These are phyloP conservation scores for Peronospora destructor DNA, from an alignment of 352 stramenopile genomes.

Conservation along the genomic window DNA sequence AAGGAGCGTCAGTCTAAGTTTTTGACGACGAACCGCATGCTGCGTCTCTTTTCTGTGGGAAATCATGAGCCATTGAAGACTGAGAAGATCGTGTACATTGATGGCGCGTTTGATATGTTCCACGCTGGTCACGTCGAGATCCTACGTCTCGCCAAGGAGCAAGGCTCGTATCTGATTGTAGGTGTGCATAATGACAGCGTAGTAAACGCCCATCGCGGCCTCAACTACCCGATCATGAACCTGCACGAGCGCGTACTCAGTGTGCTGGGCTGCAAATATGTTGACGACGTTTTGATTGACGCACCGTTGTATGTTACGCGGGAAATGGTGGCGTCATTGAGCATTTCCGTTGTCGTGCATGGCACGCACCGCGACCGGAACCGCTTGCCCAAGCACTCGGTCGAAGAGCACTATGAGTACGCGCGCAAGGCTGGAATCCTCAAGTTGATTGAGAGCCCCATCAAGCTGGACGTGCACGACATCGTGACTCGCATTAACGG, in stretches of 20 bases:
- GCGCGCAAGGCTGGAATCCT: conserved; percentile 81
- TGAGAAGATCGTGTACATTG: conserved; percentile 96
- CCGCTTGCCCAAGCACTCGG: conserved; percentile 46
- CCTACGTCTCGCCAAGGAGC: conserved; percentile 88
- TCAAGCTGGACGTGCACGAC: conserved; percentile 75
- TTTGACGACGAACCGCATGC: conserved; percentile 93
- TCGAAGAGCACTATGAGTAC: conserved; percentile 76
- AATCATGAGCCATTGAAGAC: conserved; percentile 83
- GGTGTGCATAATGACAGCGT: conserved; percentile 93
- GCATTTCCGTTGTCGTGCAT: conserved; percentile 79
- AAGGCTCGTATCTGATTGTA: conserved; percentile 95
- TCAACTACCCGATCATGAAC: conserved; percentile 97
- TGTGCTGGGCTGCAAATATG: conserved; percentile 93
- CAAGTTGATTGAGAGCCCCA: conserved; percentile 63
- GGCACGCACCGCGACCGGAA: conserved; percentile 81
- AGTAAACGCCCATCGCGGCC: conserved; percentile 83
- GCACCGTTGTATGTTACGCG: conserved; percentile 92
- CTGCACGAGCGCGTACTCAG: conserved; percentile 95
- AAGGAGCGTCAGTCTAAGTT: conserved; percentile 89
- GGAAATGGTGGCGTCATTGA: conserved; percentile 93
- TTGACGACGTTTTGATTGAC: conserved; percentile 98
- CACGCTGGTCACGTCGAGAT: conserved; percentile 96
- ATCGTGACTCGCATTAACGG: conserved; percentile 87
- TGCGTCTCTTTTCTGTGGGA: conserved; percentile 88
- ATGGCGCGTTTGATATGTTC: conserved; percentile 99